A percentile compares a stretch with the other conserved stretches of the same genome.
These are phyloP conservation scores for Otatea glauca DNA, from an alignment of 176 grass and related monocot genomes.

Conservation along the genomic window DNA sequence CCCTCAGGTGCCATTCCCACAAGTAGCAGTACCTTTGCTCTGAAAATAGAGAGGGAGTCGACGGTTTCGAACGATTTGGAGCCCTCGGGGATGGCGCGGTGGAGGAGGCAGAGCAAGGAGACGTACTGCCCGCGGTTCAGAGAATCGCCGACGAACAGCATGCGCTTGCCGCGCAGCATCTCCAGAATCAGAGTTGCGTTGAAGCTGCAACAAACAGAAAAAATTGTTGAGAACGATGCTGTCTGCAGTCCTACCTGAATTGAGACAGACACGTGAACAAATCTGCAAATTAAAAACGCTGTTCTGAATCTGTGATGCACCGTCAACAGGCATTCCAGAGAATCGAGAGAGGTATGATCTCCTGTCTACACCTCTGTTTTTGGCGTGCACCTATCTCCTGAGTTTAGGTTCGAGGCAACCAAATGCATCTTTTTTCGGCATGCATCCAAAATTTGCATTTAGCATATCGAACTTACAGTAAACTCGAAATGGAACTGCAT, in stretches of 20 bases:
- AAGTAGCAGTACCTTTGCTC: constrained; percentile 35
- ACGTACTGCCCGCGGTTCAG: constrained; percentile 70
- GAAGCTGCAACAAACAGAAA: constrained; percentile 39
- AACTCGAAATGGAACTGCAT: too few relatives aligned
- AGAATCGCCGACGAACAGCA: constrained; percentile 73
- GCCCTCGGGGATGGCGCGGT: constrained; percentile 55
- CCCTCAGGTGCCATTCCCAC: too few relatives aligned
- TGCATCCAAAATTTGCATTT: neutral
- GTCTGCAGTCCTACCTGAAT: neutral
- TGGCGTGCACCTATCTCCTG: neutral
- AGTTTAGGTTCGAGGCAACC: neutral
- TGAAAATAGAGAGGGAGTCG: constrained; percentile 59
- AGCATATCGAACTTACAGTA: too few relatives aligned
- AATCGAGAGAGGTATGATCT: too few relatives aligned
- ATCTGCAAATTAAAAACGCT: neutral
- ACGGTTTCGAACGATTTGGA: constrained; percentile 61
- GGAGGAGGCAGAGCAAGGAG: constrained; percentile 66
- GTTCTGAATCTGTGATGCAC: neutral
- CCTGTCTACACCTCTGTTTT: too few relatives aligned
- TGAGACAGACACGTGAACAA: neutral
- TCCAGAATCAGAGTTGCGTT: constrained; percentile 73
- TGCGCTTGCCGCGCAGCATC: constrained; percentile 69
- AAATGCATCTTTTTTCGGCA: neutral
- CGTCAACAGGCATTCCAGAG: too few relatives aligned
- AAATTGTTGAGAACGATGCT: neutral